Conservation (phyloP, 2,329 filamentous ascomycete genomes). For the Verticillium longisporum region DNA sequence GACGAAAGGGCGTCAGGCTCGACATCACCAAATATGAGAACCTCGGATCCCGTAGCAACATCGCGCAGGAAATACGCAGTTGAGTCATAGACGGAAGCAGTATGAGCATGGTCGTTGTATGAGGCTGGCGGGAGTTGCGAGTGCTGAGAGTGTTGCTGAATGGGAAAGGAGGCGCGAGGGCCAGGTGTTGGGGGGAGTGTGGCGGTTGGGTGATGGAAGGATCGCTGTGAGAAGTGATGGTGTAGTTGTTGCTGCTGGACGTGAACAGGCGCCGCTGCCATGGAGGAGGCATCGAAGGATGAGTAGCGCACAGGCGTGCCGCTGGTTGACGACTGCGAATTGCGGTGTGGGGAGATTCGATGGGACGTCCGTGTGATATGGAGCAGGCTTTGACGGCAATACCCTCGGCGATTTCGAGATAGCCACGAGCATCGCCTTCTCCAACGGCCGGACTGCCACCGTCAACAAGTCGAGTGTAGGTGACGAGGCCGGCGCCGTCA, state of each 20-base stretch:
- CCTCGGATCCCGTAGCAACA: slow-evolving; percentile 60
- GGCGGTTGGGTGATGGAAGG: neutral
- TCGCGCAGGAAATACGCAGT: slow-evolving; percentile 92
- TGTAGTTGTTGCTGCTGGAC: slow-evolving; percentile 11
- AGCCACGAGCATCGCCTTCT: slow-evolving; percentile 72
- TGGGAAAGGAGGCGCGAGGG: neutral
- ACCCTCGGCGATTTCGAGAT: slow-evolving; percentile 81
- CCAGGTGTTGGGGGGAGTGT: slow-evolving; percentile 4
- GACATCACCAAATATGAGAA: slow-evolving; percentile 92
- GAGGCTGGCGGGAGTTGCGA: neutral
- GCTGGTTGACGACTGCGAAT: slow-evolving; percentile 23
- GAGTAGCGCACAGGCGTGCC: slow-evolving; percentile 16
- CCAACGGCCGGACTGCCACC: slow-evolving; percentile 82
- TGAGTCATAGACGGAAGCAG: slow-evolving; percentile 62
- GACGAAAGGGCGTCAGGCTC: slow-evolving; percentile 84
- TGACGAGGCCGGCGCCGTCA: slow-evolving; percentile 85
- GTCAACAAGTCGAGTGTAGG: slow-evolving; percentile 81
- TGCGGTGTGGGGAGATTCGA: slow-evolving; percentile 62
- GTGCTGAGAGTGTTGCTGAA: neutral
- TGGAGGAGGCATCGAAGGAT: slow-evolving; percentile 21
- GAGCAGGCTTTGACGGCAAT: slow-evolving; percentile 83
- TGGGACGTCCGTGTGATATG: slow-evolving; percentile 86
- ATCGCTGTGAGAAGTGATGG: slow-evolving; percentile 11
- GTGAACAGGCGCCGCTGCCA: slow-evolving; percentile 11
- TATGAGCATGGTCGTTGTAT: neutral